phyloP scores from a whole-genome alignment of 805 yeast species.

The Saccharomycopsis lassenensis region DNA sequence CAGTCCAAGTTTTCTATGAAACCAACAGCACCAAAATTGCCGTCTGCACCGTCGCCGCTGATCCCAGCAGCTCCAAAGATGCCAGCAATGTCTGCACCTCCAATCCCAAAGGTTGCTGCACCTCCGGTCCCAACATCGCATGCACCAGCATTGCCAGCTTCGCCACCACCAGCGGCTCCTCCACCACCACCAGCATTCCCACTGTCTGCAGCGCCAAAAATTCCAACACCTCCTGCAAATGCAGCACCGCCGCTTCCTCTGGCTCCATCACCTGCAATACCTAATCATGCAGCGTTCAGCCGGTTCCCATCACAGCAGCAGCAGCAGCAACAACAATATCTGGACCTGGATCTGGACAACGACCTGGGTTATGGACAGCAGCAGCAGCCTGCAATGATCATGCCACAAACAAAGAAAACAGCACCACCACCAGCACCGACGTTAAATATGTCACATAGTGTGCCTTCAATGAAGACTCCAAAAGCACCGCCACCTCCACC shows the following conservation, averaged over 20 bases:
- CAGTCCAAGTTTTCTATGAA: no score
- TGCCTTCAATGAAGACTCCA: constrained; percentile 6
- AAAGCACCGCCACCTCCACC: background rate
- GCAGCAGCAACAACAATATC: no score
- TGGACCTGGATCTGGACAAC: no score
- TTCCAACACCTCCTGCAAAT: constrained; percentile 16
- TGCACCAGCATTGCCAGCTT: background rate
- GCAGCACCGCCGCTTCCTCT: constrained; percentile 18
- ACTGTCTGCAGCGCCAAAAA: constrained; percentile 23
- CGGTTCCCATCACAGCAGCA: no score
- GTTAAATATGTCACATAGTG: constrained; percentile 21
- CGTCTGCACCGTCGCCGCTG: no score
- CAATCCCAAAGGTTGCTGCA: constrained; percentile 19
- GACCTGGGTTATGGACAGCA: constrained; percentile 17
- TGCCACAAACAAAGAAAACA: constrained; percentile 20
- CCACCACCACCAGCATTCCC: constrained; percentile 22
- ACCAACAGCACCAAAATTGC: constrained; percentile 16
- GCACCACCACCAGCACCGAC: constrained; percentile 25
- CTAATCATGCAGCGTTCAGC: no score
- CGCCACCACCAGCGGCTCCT: constrained; percentile 19
- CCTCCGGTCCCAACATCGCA: constrained; percentile 17
- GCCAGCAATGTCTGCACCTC: constrained; percentile 15
- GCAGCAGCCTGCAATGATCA: constrained; percentile 22
- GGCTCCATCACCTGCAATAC: constrained; percentile 5
- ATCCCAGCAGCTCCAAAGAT: no score